Base-by-base conservation (phyloP, 148 eudicot species). In the Vaccinium vitisidaea region DNA sequence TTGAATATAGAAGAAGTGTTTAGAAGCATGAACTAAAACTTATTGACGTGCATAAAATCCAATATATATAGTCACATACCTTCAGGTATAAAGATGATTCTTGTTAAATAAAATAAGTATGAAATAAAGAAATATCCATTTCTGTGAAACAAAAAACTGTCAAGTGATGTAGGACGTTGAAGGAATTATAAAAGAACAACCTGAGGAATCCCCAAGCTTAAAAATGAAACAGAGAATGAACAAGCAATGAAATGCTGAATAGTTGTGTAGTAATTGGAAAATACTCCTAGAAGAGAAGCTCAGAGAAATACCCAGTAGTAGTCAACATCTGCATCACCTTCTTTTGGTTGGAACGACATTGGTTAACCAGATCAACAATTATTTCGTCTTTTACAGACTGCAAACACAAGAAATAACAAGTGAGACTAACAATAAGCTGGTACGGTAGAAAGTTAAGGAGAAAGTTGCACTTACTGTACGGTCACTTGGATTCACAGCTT, bases 381-480 rank as follows among this genome's bases (percentile, higher is more conserved):
- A 97, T 88, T 90, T 97, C 99, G 83, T 95, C 98, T 84, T 94
- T 93, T 56, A 95, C 91, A 86, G 99, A 94, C 99, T 97, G 86
- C 86, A 86, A 82, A 19, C 75, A 82, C 63, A 76, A 56, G 19
- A 63, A 59, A 73, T n/a, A 23, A 48, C 32, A 53, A 53, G 39
- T 53, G 73, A 80, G 84, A n/a, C 43, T 18, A 65, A 3, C 32
- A 75, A 6, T 50, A 61, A 54, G 48, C n/a, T 1, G 58, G 19
- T 0, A 21, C 25, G 5, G 36, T 15, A 67, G 15, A 15, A 10
- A 43, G 69, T 5, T 23, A 55, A 39, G 61, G 11, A 69, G 55
- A 82, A 16, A 83, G 61, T 27, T 74, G 77, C 14, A 65, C 88
- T 83, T 93, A 95, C 99, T 91, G 82, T 77, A 54, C 90, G 92